Percentiles rank a stretch among this genome's conserved stretches.
Evolutionary conservation across 2,329 filamentous ascomycete species (phyloP).

Genomic region (Exophiala xenobiotica): DNA sequence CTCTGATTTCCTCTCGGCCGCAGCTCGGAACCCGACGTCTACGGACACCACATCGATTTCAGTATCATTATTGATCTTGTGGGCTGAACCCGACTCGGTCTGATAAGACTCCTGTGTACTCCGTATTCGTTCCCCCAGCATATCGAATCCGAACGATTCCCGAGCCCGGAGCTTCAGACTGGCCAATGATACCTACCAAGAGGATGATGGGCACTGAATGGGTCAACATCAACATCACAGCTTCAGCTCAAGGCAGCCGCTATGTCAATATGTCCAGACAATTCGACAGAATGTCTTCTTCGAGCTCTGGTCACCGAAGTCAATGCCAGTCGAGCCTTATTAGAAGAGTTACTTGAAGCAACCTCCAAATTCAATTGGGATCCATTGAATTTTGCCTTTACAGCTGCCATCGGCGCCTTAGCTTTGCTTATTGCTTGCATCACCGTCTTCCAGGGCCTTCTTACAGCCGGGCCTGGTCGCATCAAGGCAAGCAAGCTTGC

Average conservation of each 20-base stretch:
- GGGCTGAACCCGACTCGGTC: too few species aligned
- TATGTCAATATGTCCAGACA: slow-evolving; percentile 9
- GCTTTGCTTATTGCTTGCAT: slow-evolving; percentile 14
- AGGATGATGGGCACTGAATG: not conserved
- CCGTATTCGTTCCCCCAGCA: too few species aligned
- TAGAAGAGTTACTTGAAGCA: slow-evolving; percentile 3
- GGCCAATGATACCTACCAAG: not conserved
- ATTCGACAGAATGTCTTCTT: slow-evolving; percentile 17
- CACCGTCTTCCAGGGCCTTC: slow-evolving; percentile 15
- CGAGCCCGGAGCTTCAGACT: not conserved
- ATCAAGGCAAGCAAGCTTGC: slow-evolving; percentile 19
- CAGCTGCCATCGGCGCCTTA: slow-evolving; percentile 16
- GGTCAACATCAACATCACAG: not conserved
- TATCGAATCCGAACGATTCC: too few species aligned
- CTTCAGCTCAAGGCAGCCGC: not conserved
- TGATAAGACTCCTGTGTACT: too few species aligned
- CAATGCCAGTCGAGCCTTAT: slow-evolving; percentile 6
- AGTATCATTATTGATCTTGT: too few species aligned
- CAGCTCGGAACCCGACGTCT: not conserved
- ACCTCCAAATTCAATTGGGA: slow-evolving; percentile 15
- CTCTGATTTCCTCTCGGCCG: not conserved
- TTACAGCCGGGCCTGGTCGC: slow-evolving; percentile 20
- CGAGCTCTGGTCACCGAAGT: slow-evolving; percentile 7
- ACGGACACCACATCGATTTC: not conserved
- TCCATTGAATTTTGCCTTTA: slow-evolving; percentile 19